These are phyloP conservation scores for Saussurea involucrata DNA, from an alignment of 129 eudicot genomes.

Conservation along the genomic window DNA sequence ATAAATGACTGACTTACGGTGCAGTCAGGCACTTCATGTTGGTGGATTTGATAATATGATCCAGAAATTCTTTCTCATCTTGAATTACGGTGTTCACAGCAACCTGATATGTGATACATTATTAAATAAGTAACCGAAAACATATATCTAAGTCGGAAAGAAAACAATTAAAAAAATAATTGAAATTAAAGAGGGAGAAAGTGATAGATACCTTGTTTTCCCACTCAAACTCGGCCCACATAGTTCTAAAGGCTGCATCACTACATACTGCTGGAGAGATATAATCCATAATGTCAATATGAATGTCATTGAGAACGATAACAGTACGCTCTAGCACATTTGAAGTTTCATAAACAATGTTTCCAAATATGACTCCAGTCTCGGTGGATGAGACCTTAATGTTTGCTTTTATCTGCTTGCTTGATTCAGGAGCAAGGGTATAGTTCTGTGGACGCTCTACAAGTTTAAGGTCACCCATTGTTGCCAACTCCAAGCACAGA, in stretches of 20 bases:
- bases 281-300: constrained; percentile 96
- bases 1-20: constrained; percentile 55
- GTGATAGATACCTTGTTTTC: constrained; percentile 87
- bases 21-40: constrained; percentile 98
- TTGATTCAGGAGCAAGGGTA: constrained; percentile 90
- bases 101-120: constrained; percentile 49
- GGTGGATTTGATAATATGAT: constrained; percentile 87
- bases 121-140: neutral
- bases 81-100: constrained; percentile 93
- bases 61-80: constrained; percentile 86
- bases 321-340: constrained; percentile 88
- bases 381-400: constrained; percentile 98
- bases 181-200: neutral
- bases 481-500: constrained; percentile 93
- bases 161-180: neutral
- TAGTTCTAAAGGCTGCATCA: constrained; percentile 88
- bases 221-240: constrained; percentile 99
- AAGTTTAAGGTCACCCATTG: constrained; percentile 98
- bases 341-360: constrained; percentile 91
- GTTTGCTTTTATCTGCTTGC: constrained; percentile 94
- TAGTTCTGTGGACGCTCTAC: constrained; percentile 98
- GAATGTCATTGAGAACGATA: constrained; percentile 90
- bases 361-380: constrained; percentile 95
- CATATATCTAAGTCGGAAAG: neutral
- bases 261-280: constrained; percentile 94